phyloP scores from a whole-genome alignment of 345 rosid genomes.

The Boechera retrofracta region DNA sequence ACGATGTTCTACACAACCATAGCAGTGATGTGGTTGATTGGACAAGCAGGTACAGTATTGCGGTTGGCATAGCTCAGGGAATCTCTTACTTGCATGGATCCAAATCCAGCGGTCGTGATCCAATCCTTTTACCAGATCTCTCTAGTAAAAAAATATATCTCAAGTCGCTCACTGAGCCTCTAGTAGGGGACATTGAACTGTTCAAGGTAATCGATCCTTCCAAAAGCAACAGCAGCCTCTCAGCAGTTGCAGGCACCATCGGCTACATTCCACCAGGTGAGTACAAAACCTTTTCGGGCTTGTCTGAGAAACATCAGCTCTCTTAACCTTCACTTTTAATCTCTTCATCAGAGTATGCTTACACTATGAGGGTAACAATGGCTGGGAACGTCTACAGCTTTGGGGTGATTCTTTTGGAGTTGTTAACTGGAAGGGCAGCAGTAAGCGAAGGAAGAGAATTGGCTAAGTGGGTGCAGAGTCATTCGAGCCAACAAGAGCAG shows the following conservation, averaged over 20 bases:
- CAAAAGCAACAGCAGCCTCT: slow-evolving; percentile 84
- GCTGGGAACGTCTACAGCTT: slow-evolving; percentile 86
- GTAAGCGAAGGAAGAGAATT: slow-evolving; percentile 74
- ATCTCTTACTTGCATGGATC: slow-evolving; percentile 79
- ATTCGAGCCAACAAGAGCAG: slow-evolving; percentile 53
- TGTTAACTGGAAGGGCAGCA: slow-evolving; percentile 81
- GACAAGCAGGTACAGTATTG: slow-evolving; percentile 85
- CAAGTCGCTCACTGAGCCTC: slow-evolving; percentile 77
- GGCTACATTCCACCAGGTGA: slow-evolving; percentile 92
- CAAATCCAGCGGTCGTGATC: slow-evolving; percentile 48
- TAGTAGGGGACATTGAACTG: slow-evolving; percentile 85
- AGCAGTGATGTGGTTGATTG: slow-evolving; percentile 61
- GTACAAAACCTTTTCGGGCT: not conserved
- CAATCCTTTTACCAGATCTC: slow-evolving; percentile 78
- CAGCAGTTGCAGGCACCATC: slow-evolving; percentile 83
- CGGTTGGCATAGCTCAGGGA: slow-evolving; percentile 88
- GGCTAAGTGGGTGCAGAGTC: slow-evolving; percentile 76
- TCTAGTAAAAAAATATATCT: slow-evolving; percentile 78
- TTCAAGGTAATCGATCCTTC: slow-evolving; percentile 83
- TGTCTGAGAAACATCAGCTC: slow-evolving; percentile 9
- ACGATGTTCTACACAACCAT: slow-evolving; percentile 64
- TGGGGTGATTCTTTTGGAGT: slow-evolving; percentile 78
- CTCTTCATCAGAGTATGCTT: slow-evolving; percentile 77
- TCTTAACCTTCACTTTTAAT: slow-evolving; percentile 26
- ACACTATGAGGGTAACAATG: slow-evolving; percentile 86